Evolutionary conservation across 106 monocot species (phyloP).

Genomic region (Narthecium ossifragum): DNA sequence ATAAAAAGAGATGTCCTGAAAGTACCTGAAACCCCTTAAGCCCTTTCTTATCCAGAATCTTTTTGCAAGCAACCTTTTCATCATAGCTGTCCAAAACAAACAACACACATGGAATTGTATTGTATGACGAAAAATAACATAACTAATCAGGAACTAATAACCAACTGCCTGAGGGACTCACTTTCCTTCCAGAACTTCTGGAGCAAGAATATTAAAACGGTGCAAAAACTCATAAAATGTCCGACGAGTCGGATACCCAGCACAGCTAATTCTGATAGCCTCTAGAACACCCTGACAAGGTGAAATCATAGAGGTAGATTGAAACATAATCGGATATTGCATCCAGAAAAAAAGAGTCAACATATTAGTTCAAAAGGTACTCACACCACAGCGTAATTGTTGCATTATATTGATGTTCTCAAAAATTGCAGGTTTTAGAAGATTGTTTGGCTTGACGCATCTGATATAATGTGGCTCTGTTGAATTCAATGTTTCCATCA

Average conservation of each 20-base stretch:
- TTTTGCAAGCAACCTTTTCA: slow-evolving; percentile 86
- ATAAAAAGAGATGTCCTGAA: slow-evolving; percentile 1
- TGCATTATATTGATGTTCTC: slow-evolving; percentile 97
- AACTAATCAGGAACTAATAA: neutral
- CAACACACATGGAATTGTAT: neutral
- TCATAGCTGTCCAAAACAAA: slow-evolving; percentile 46
- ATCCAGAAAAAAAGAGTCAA: too few species aligned
- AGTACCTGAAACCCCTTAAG: slow-evolving; percentile 84
- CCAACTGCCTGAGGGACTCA: slow-evolving; percentile 28
- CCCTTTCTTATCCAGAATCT: slow-evolving; percentile 84
- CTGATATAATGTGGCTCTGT: slow-evolving; percentile 98
- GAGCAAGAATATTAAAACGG: slow-evolving; percentile 83
- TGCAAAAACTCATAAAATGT: slow-evolving; percentile 96
- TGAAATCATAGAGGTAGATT: neutral
- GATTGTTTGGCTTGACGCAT: slow-evolving; percentile 99
- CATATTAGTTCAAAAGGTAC: slow-evolving; percentile 26
- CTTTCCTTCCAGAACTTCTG: slow-evolving; percentile 85
- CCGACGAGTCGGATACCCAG: slow-evolving; percentile 95
- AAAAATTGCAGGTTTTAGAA: slow-evolving; percentile 87
- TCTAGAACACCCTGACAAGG: slow-evolving; percentile 86
- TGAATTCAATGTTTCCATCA: slow-evolving; percentile 97
- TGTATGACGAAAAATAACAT: neutral
- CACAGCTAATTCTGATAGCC: slow-evolving; percentile 98
- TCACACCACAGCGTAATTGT: slow-evolving; percentile 97
- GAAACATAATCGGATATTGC: too few species aligned